Base-by-base conservation (phyloP, 176 grass and related monocot species). In the Phragmites australis region DNA sequence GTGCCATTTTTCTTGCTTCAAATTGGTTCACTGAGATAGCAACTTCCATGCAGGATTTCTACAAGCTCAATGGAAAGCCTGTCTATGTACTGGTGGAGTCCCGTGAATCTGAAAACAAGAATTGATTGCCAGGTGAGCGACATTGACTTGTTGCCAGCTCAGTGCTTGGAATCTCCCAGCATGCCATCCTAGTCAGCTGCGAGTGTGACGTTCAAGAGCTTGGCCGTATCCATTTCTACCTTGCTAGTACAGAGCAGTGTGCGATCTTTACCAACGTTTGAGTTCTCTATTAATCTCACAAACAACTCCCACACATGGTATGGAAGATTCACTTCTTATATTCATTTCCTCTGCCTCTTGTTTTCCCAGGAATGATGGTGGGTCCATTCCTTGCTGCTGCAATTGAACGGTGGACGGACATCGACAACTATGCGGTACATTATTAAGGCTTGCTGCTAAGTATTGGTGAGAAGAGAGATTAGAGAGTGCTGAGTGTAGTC, bases 51-150 rank as follows among this genome's bases (percentile, higher is more conserved):
- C 83, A 94, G 95, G 84, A 90, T 75, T 81, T 74, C 43, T 93
- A 74, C 77, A 93, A 89, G 85, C 86, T 98, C 23, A 78, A 89
- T 23, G 95, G 92, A 18, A 94, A 94, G 61, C 88, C 95, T 8
- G 95, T 94, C 2, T 88, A 94, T 27, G 88, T 94, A 5, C 74
- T 94, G 42, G 95, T 98, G 42, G 95, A 94, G 55, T 93, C 88
- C 49, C 86, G 81, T 40, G 84, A 90, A 69, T 89, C 68, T 43
- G 93, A 76, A 81, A 91, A 19, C 56, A 54, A 82, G 44, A 55
- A 56, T 37, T 49, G 39, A 45, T 69, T 54, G 22, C 74, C 58
- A 88, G 83, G 89, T 74, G 77, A 77, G 76, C 15, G 21, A 69
- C 32, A 48, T 31, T 47, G n/a, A 3, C 65, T n/a, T 69, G 15